A percentile compares a stretch with the other conserved stretches of the same genome.
Conservation (phyloP, 192 early-diverging fungal genomes). For the Podila verticillata region DNA sequence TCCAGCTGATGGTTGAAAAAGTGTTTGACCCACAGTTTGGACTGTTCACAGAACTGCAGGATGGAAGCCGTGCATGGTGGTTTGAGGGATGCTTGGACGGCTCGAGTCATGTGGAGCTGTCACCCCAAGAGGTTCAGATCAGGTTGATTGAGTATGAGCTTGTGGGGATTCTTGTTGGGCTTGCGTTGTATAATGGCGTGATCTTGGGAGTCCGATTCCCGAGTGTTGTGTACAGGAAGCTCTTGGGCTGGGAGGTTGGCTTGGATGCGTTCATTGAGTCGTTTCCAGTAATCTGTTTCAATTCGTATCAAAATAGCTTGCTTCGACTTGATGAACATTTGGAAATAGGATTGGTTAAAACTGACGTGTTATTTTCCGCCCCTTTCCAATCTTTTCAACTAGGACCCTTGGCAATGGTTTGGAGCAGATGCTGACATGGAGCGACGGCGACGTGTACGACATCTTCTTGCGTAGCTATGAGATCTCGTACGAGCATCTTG, state of each 20-base stretch:
- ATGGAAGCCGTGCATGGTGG: conserved; percentile 80
- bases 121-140: conserved; percentile 28
- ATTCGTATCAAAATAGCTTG: neutral
- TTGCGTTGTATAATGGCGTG: conserved; percentile 92
- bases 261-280: conserved; percentile 53
- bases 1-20: conserved; percentile 78
- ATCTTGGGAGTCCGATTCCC: conserved; percentile 80
- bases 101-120: conserved; percentile 24
- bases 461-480: conserved; percentile 87
- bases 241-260: conserved; percentile 33
- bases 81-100: conserved; percentile 63
- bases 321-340: neutral
- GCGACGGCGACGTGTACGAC: conserved; percentile 76
- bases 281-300: conserved; percentile 67
- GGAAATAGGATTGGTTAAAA: neutral
- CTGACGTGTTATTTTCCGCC: neutral
- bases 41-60: conserved; percentile 70
- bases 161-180: conserved; percentile 89
- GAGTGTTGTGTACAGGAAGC: conserved; percentile 76
- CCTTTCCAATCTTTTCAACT: neutral
- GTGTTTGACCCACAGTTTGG: conserved; percentile 81
- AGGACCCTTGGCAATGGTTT: conserved; percentile 79
- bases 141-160: conserved; percentile 73
- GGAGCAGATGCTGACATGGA: conserved; percentile 84
- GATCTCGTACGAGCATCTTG: conserved; percentile 73